Percentiles rank a stretch among this genome's conserved stretches.
Conservation (phyloP, 176 grass and related monocot genomes). For the Rhynchospora pubera region DNA sequence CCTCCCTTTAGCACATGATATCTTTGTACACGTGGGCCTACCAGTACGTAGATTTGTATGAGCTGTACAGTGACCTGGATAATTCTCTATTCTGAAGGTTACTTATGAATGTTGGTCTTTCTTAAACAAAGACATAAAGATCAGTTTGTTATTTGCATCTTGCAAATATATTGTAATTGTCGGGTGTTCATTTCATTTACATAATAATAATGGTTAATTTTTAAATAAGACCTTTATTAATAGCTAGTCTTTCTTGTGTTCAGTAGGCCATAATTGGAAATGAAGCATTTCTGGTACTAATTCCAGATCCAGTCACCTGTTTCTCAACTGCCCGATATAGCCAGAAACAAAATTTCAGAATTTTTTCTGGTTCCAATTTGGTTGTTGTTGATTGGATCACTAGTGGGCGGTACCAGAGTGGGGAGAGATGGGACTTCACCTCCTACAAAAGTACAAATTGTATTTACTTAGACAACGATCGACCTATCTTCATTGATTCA, state of each 20-base stretch:
- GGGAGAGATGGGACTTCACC: slow-evolving; percentile 71
- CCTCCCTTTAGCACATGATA: not conserved
- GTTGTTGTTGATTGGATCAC: slow-evolving; percentile 91
- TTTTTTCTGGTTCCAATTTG: slow-evolving; percentile 56
- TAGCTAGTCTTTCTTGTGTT: slow-evolving; percentile 18
- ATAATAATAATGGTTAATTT: not conserved
- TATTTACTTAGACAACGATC: slow-evolving; percentile 48
- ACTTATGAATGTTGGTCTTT: not conserved
- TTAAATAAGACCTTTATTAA: not conserved
- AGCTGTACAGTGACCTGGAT: not conserved
- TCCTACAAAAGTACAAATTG: slow-evolving; percentile 64
- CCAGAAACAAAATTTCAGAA: slow-evolving; percentile 72
- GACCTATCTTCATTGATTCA: slow-evolving; percentile 77
- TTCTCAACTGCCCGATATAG: slow-evolving; percentile 57
- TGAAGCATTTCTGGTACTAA: slow-evolving; percentile 54
- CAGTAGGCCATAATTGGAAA: slow-evolving; percentile 72
- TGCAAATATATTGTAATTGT: not conserved
- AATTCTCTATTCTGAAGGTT: not conserved
- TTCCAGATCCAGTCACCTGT: slow-evolving; percentile 90
- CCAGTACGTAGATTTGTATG: not conserved
- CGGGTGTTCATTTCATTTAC: not conserved
- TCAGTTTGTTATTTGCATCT: not conserved
- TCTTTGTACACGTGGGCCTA: not conserved
- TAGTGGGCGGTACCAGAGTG: slow-evolving; percentile 71
- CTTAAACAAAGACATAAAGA: not conserved